Evolutionary conservation across 257 asterid species (phyloP).

Genomic region (Forsythia viridissima): DNA sequence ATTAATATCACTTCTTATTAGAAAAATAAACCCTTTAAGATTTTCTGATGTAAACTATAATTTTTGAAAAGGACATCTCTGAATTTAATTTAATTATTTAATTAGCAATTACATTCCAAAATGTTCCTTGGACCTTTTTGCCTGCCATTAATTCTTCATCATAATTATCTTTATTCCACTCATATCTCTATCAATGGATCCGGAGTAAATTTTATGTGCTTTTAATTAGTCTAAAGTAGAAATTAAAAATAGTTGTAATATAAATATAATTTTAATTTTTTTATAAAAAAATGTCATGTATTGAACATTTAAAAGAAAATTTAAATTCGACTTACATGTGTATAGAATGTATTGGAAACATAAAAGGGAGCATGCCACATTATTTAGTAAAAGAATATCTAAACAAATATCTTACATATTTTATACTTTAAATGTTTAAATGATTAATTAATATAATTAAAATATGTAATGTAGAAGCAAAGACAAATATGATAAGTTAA

Average conservation of each 20-base stretch:
- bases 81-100: conserved; percentile 14
- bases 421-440: no score
- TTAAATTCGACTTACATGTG: no score
- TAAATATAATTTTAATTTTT: background rate
- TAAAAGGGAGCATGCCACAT: no score
- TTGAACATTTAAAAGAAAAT: no score
- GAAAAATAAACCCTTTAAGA: conserved; percentile 29
- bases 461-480: no score
- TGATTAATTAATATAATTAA: no score
- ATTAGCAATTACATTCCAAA: background rate
- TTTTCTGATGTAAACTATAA: conserved; percentile 55
- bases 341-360: no score
- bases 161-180: conserved; percentile 24
- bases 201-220: background rate
- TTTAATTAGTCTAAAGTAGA: background rate
- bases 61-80: conserved; percentile 45
- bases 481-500: no score
- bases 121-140: background rate
- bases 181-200: conserved; percentile 35
- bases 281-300: no score
- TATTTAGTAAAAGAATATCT: no score
- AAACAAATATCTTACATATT: no score
- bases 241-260: background rate
- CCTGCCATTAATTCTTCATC: background rate
- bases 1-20: conserved; percentile 1